Conservation (phyloP, 2,329 filamentous ascomycete genomes). For the Emmonsia crescens region DNA sequence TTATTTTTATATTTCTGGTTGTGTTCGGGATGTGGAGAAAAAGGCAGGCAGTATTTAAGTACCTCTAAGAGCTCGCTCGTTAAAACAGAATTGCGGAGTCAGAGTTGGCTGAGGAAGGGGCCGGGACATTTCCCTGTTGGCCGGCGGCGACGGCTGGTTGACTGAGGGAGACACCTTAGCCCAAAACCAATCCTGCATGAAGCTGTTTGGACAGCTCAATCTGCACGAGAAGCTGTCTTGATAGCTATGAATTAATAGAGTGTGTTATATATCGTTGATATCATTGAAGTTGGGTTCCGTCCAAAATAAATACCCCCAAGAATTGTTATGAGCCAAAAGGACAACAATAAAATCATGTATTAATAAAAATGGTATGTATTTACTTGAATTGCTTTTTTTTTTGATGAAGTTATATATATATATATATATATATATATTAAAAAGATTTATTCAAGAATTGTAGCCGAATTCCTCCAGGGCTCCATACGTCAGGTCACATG, state of each 20-base stretch:
- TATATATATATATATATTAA: not conserved
- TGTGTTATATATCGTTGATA: not conserved
- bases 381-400: not conserved
- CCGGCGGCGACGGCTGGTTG: constrained; percentile 16
- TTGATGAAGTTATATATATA: not conserved
- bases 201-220: constrained; percentile 3
- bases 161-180: constrained; percentile 16
- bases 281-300: not conserved
- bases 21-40: constrained; percentile 16
- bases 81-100: constrained; percentile 70
- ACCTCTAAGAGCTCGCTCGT: constrained; percentile 59
- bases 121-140: constrained; percentile 28
- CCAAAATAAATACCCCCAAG: not conserved
- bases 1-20: not conserved
- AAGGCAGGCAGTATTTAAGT: constrained; percentile 7
- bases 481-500: constrained; percentile 2
- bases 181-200: constrained; percentile 35
- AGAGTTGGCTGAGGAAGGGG: constrained; percentile 42
- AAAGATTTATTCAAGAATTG: not conserved
- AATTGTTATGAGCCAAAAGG: not conserved
- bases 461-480: not conserved
- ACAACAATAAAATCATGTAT: not conserved
- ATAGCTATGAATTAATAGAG: not conserved
- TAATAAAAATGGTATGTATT: not conserved
- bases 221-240: not conserved